These are phyloP conservation scores for Starmera pachycereana DNA, from an alignment of 805 yeast genomes.

Conservation along the genomic window DNA sequence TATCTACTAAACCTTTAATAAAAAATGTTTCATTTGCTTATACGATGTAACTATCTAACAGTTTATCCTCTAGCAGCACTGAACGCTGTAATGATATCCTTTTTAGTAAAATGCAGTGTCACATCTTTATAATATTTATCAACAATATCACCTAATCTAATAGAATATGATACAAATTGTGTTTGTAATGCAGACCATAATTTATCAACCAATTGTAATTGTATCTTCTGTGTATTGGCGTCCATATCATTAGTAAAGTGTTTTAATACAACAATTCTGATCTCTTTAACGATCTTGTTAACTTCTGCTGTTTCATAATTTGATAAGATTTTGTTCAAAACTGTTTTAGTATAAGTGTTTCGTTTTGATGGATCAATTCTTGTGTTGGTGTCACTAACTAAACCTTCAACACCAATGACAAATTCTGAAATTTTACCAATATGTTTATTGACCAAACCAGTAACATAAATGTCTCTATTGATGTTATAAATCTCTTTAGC, in stretches of 20 bases:
- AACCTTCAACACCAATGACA: constrained; percentile 50
- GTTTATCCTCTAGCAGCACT: constrained; percentile 17
- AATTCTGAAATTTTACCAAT: constrained; percentile 63
- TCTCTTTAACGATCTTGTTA: constrained; percentile 38
- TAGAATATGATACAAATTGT: constrained; percentile 45
- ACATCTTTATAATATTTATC: constrained; percentile 45
- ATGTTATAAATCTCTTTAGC: constrained; percentile 19
- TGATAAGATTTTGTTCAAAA: constrained; percentile 44
- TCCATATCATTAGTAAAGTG: constrained; percentile 29
- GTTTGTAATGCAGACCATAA: constrained; percentile 67
- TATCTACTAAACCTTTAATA: too few species aligned
- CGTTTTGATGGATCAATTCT: constrained; percentile 41
- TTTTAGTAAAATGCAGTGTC: constrained; percentile 38
- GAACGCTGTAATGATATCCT: constrained; percentile 49
- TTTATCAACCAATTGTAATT: constrained; percentile 44
- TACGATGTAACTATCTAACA: too few species aligned
- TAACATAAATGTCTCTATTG: constrained; percentile 33
- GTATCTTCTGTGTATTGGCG: constrained; percentile 27
- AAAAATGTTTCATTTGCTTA: neutral
- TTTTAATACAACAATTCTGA: constrained; percentile 44
- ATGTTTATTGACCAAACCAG: constrained; percentile 36
- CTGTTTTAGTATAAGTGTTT: constrained; percentile 52
- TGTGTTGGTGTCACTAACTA: constrained; percentile 24
- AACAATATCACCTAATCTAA: constrained; percentile 43
- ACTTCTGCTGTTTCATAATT: constrained; percentile 53